These are phyloP conservation scores for Tulasnella sp. DNA, from an alignment of 768 basidiomycete genomes.

Conservation along the genomic window DNA sequence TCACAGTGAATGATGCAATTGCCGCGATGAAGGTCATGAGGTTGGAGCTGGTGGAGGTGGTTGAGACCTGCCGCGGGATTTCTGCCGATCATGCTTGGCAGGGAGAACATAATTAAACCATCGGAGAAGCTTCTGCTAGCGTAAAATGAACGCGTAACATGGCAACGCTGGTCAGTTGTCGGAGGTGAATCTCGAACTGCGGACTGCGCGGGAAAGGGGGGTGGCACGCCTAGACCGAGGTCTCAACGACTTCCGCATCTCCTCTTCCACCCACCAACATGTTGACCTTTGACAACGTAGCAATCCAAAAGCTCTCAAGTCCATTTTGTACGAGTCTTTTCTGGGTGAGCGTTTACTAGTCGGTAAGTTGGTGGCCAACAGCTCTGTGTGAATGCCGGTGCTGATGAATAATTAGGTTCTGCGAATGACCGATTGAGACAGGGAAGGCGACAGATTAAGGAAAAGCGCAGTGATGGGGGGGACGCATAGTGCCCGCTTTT, in stretches of 20 bases:
- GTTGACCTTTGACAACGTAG: background rate
- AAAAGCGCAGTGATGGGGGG: background rate
- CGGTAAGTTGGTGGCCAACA: no score
- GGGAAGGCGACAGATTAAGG: background rate
- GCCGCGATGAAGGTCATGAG: no score
- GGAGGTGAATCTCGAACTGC: background rate
- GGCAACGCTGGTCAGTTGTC: background rate
- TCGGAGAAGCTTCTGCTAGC: no score
- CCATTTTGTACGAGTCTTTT: background rate
- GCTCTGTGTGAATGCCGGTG: no score
- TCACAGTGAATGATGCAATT: no score
- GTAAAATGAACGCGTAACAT: no score
- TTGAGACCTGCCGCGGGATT: no score
- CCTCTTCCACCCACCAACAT: background rate
- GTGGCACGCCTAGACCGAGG: background rate
- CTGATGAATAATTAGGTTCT: background rate
- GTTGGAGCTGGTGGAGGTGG: no score
- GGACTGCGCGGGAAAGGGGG: background rate
- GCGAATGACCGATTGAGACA: background rate
- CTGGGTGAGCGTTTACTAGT: no score
- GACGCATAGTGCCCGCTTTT: background rate
- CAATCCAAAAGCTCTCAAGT: background rate
- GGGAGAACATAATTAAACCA: no score
- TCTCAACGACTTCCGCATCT: background rate
- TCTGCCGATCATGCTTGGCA: no score